Evolutionary conservation across 805 yeast genomes (phyloP), one percentile per base, ranked within the genome.

Genomic region (Schwanniomyces pseudopolymorphus): DNA sequence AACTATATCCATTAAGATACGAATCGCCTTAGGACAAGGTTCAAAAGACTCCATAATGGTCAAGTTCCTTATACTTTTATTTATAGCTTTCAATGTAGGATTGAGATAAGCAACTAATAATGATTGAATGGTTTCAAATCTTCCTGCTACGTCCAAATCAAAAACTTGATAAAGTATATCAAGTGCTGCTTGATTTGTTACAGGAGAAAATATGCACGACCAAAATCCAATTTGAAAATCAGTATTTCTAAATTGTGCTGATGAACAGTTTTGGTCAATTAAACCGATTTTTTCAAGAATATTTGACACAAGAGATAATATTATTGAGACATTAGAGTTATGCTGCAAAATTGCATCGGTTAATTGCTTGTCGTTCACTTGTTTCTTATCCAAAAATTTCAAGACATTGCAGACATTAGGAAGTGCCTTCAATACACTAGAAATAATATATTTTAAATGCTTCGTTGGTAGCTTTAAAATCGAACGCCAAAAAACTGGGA

Each of bases 1-100:
- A 3, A 81, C 61, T 4, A 90, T 74, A 67, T 91, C 97, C 83
- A 86, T 84, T 36, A 87, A 59, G 8, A 89, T 81, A 54, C 87
- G 74, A 1, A 89, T 82, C 2, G 86, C 84, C 52, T 87, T 79
- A 1, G 91, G 90, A 50, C 87, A 81, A 1, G 91, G 89, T 44
- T 86, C 90, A 57, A 72, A 85, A 33, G 78, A 79, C 26, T 72
- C 74, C 48, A 81, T 64, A 11, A 63, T 55, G 4, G 74, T 75
- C 44, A 83, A 68, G 40, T 66, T 69, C 3, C 67, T 55, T 40
- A 87, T 54, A 33, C 78, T 78, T 3, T 57, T 56, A 45, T 70
- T 76, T 21, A 81, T 67, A 0, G 89, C 80, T 3, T 53, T 54
- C 4, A 89, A 54, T 7, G 83, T 75, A 6, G 67, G 59, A 2